Base-by-base conservation (phyloP, 331 rosid genomes). In the Malus hybrid region DNA sequence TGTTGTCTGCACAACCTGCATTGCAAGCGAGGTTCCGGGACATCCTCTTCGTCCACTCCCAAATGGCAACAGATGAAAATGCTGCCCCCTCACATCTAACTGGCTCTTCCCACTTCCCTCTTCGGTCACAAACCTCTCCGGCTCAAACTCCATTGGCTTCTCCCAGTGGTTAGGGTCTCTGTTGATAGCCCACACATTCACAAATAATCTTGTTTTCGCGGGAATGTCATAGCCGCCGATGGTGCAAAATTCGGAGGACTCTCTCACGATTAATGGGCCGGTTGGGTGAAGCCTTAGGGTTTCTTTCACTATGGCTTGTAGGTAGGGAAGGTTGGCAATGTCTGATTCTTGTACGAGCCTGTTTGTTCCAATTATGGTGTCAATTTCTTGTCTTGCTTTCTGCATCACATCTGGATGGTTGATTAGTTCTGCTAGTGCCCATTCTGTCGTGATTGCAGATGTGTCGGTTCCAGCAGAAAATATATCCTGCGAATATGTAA, bases 11-110 rank as follows among this genome's bases (percentile, higher is more conserved):
- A 90, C 88, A 68, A 80, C 86, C 10, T 78, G 84, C 70, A 90
- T 16, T 19, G 97, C 97, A 6, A 92, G 69, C 1, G 86, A 65
- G 1, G 92, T 54, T 59, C 92, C 96, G 2, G 97, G 96, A 28
- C 96, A 90, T 2, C 84, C 82, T 82, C 97, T 88, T 80, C 96
- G 89, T 52, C 97, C 97, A 10, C 87, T 87, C 15, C 97, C 97
- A 75, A 91, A 91, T 18, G 93, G 91, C 57, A 91, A 48, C 10
- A 83, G 32, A 10, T 82, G 85, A 54, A 82, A 89, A 76, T 81
- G 82, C 6, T 86, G 91, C 5, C 92, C 97, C 72, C 85, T 87
- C 22, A 85, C 81, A 71, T 88, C 93, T 19, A 82, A 44, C 1
- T 48, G 52, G 44, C 81, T 75, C 65, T 65, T 80, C 62, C 78